Conservation (phyloP, 2,329 filamentous ascomycete genomes). For the Botrytis fragariae region DNA sequence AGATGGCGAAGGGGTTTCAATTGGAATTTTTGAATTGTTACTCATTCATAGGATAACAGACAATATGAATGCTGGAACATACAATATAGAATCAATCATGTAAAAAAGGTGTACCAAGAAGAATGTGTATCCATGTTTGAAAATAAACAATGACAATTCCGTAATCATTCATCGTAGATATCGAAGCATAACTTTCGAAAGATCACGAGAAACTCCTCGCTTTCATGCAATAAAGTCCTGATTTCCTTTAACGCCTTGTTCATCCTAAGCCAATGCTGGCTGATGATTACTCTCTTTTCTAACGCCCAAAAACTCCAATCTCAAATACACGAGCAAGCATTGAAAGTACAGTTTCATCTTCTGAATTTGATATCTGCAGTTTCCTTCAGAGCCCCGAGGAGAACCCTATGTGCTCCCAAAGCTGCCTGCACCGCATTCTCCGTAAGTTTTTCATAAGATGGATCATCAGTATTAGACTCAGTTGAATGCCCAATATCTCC, state of each 20-base stretch:
- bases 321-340: not conserved
- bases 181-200: constrained; percentile 8
- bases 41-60: not conserved
- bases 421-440: constrained; percentile 64
- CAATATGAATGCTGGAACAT: not conserved
- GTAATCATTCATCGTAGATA: constrained; percentile 3
- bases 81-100: not conserved
- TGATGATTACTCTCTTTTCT: constrained; percentile 3
- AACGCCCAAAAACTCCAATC: constrained; percentile 13
- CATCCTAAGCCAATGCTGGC: constrained; percentile 5
- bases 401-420: constrained; percentile 55
- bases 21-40: not conserved
- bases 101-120: not conserved
- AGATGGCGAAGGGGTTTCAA: not conserved
- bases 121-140: not conserved
- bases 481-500: constrained; percentile 53
- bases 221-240: not conserved
- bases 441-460: constrained; percentile 51
- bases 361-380: constrained; percentile 44
- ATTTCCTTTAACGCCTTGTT: constrained; percentile 14
- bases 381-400: constrained; percentile 61
- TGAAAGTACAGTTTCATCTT: constrained; percentile 22
- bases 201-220: constrained; percentile 14
- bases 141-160: not conserved
- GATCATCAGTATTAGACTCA: constrained; percentile 42